Conservation (phyloP, 805 yeast species). For the Phaffomyces antillensis region DNA sequence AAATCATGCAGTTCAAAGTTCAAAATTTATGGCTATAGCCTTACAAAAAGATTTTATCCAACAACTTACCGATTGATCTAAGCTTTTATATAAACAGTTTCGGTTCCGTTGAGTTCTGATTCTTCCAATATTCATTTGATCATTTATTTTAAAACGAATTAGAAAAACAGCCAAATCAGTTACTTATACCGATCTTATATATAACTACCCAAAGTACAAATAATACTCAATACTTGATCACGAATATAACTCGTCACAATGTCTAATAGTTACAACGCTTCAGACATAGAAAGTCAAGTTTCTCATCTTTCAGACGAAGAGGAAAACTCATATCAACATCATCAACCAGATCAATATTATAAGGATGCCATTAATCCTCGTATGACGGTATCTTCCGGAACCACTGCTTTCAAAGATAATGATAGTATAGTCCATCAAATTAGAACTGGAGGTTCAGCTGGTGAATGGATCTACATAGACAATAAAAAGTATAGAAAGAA, state of each 20-base stretch:
- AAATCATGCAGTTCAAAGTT: too few species aligned
- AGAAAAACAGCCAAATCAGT: too few species aligned
- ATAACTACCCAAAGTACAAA: too few species aligned
- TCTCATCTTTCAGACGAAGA: constrained; percentile 13
- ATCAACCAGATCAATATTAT: constrained; percentile 3
- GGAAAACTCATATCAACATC: constrained; percentile 1
- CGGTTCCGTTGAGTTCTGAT: too few species aligned
- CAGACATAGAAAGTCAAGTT: constrained; percentile 11
- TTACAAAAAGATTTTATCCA: too few species aligned
- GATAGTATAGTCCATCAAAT: constrained; percentile 9
- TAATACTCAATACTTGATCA: too few species aligned
- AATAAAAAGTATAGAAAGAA: constrained; percentile 28
- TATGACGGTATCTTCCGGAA: neutral
- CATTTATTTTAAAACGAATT: too few species aligned
- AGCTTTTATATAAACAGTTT: too few species aligned
- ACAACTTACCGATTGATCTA: too few species aligned
- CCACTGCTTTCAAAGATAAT: neutral
- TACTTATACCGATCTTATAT: too few species aligned
- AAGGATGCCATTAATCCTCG: neutral
- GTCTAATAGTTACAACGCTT: neutral
- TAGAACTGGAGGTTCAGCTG: constrained; percentile 21
- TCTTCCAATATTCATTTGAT: too few species aligned
- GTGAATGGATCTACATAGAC: constrained; percentile 21
- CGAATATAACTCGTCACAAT: neutral
- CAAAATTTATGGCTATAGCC: too few species aligned